Base-by-base conservation (phyloP, 768 basidiomycete genomes). In the Leccinum arenicola region DNA sequence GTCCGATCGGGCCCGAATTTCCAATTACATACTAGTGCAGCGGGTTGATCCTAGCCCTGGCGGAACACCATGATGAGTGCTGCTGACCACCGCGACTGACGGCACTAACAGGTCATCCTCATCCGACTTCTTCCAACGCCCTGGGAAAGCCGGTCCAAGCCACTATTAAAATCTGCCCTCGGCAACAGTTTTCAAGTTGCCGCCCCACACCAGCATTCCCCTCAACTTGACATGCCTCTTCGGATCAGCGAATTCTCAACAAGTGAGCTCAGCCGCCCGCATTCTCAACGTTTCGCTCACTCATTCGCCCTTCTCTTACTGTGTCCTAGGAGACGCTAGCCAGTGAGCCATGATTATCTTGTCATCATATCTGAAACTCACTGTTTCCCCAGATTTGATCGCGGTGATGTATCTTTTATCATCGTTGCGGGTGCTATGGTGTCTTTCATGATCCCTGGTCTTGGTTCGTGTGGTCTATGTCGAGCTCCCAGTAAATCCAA, bases 381-480 rank as follows among this genome's bases (percentile, higher is more conserved):
- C 38, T 43, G 12, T 61, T 35, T 43, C 4, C 54, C 25, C 64
- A 88, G 86, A 63, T 91, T 84, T 73, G 82, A 89, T 71, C 78
- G 81, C 21, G 88, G 89, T 40, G 88, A 91, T 76, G 70, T 90
- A 15, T 75, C 85, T 9, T 91, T 89, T 70, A 85, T 91, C 63
- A 82, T 85, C 17, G 68, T 88, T 7, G 78, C 84, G 25, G 87
- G 86, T 29, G 82, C 83, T 17, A 83, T 91, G 77, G 89, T 91
- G 11, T 78, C 82, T 54, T 84, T 89, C 75, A 91, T 90, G 88
- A 78, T 91, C 38, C 88, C 88, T 50, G 88, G 88, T 11, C 81
- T 89, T 35, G 86, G 88, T 85, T 62, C 61, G 75, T 23, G 38
- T 36, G 25, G 11, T 55, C 52, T 31, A 51, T 52, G 19, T 29